A percentile compares a stretch with the other conserved stretches of the same genome.
Evolutionary conservation across 140 eudicot genomes (phyloP).

Genomic region (Artemisia princeps): DNA sequence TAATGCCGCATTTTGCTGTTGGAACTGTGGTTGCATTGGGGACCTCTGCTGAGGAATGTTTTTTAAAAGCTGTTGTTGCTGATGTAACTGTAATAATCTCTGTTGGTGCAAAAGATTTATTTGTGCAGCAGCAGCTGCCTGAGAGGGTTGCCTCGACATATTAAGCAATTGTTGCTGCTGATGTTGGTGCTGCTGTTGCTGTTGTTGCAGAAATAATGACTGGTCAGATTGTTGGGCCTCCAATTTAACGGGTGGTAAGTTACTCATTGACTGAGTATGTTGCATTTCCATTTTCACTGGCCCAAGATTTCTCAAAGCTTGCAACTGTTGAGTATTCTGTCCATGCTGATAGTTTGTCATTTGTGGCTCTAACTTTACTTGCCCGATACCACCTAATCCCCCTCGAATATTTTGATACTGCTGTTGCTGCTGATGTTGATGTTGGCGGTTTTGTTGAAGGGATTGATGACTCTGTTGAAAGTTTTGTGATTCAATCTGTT

Average conservation of each 20-base stretch:
- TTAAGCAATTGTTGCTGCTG: conserved; percentile 67
- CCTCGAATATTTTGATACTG: conserved; percentile 55
- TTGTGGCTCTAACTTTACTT: conserved; percentile 82
- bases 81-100: conserved; percentile 77
- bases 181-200: conserved; percentile 53
- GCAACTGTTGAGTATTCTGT: conserved; percentile 60
- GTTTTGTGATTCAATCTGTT: not conserved
- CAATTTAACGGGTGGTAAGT: conserved; percentile 67
- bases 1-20: conserved; percentile 59
- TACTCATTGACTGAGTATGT: conserved; percentile 68
- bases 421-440: conserved; percentile 41
- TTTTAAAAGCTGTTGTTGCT: conserved; percentile 78
- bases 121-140: conserved; percentile 72
- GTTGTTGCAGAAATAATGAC: conserved; percentile 56
- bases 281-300: conserved; percentile 73
- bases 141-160: conserved; percentile 84
- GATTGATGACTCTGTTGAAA: conserved; percentile 53
- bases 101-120: conserved; percentile 76
- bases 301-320: conserved; percentile 59
- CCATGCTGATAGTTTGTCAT: conserved; percentile 47
- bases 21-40: conserved; percentile 64
- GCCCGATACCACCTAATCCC: conserved; percentile 59
- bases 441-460: conserved; percentile 53
- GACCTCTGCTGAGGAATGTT: conserved; percentile 78
- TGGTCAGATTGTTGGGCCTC: conserved; percentile 81